Percentiles rank a stretch among this genome's conserved stretches.
These are phyloP conservation scores for Aquilaria yunnanensis DNA, from an alignment of 345 rosid species.

Conservation along the genomic window DNA sequence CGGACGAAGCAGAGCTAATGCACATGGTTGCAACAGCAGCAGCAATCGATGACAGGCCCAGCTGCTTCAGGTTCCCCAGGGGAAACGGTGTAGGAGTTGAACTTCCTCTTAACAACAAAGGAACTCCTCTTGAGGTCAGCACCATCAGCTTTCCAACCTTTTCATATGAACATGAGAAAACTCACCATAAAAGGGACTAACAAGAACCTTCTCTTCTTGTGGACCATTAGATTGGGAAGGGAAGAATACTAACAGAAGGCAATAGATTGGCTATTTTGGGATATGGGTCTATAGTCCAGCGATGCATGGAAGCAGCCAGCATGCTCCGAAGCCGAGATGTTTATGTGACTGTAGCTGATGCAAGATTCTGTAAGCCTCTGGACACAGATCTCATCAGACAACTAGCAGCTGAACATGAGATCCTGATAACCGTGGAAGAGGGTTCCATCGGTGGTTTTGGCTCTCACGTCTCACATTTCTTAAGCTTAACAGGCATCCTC, in stretches of 20 bases:
- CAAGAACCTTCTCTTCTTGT: not conserved
- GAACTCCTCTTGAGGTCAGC: constrained; percentile 51
- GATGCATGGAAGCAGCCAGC: constrained; percentile 51
- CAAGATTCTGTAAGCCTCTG: constrained; percentile 89
- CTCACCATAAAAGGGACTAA: constrained; percentile 6
- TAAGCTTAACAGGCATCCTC: constrained; percentile 59
- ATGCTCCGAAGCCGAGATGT: constrained; percentile 37
- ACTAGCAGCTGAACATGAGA: constrained; percentile 65
- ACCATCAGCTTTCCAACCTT: not conserved
- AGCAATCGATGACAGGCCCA: constrained; percentile 68
- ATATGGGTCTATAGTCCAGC: constrained; percentile 74
- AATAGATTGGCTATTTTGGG: constrained; percentile 70
- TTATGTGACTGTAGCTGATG: constrained; percentile 69
- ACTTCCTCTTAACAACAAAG: constrained; percentile 55
- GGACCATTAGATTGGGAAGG: constrained; percentile 62
- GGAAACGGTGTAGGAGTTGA: constrained; percentile 58
- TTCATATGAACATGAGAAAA: not conserved
- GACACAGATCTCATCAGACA: constrained; percentile 57
- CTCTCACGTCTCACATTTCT: constrained; percentile 76
- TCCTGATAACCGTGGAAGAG: constrained; percentile 77
- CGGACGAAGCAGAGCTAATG: constrained; percentile 72
- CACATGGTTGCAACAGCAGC: constrained; percentile 83
- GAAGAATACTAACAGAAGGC: constrained; percentile 70
- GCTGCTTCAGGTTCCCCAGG: constrained; percentile 82
- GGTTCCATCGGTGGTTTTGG: constrained; percentile 89